phyloP scores from a whole-genome alignment of 345 rosid genomes.

The Dimocarpus longan region DNA sequence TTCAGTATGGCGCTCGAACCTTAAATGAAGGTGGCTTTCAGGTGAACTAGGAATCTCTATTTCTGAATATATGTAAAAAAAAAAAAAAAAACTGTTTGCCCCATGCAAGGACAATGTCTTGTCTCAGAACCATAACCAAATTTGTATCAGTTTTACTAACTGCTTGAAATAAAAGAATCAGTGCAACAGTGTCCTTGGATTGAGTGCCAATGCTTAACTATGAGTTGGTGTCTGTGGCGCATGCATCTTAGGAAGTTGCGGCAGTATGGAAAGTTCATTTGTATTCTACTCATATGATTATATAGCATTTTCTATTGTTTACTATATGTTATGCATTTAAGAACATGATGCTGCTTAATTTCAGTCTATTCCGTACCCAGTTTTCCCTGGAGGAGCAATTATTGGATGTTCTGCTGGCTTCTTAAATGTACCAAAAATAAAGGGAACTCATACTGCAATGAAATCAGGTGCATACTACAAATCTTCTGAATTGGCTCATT shows the following conservation, averaged over 20 bases:
- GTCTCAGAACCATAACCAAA: not conserved
- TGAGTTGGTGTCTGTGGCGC: not conserved
- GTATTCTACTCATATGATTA: not conserved
- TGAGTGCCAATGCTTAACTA: not conserved
- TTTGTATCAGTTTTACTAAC: not conserved
- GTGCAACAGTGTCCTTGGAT: not conserved
- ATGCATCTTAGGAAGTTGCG: not conserved
- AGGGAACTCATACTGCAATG: conserved; percentile 99
- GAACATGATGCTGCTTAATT: conserved; percentile 85
- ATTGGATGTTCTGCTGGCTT: conserved; percentile 98
- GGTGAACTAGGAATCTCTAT: conserved; percentile 47
- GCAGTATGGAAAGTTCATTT: not conserved
- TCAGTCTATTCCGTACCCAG: conserved; percentile 99
- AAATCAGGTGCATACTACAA: conserved; percentile 67
- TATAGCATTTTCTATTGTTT: not conserved
- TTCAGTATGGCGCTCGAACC: conserved; percentile 96
- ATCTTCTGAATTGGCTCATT: not conserved
- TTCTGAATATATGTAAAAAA: not conserved
- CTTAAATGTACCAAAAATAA: conserved; percentile 93
- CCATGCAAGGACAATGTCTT: not conserved
- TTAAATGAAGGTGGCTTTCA: conserved; percentile 98
- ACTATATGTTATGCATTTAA: conserved; percentile 26
- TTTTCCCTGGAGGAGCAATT: conserved; percentile 96
- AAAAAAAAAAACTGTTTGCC: not conserved
- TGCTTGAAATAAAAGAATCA: not conserved